A percentile compares a stretch with the other conserved stretches of the same genome.
Conservation (phyloP, 108 stramenopile genomes). For the Schizochytrium sp. region DNA sequence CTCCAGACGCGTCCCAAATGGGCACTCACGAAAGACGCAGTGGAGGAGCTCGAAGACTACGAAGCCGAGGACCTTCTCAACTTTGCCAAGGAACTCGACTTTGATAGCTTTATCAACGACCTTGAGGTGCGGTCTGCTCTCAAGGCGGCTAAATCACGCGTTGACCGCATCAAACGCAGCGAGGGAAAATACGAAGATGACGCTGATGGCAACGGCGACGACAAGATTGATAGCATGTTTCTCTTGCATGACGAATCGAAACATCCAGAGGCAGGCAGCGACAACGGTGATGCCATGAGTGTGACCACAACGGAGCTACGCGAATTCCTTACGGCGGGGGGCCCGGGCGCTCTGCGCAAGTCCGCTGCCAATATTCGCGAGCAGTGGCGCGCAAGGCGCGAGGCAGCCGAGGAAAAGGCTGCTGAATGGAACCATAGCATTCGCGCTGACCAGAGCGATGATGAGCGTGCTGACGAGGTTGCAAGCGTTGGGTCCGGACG, state of each 20-base stretch:
- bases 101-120: slow-evolving; percentile 66
- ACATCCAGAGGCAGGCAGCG: neutral
- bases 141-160: slow-evolving; percentile 25
- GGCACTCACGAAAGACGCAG: slow-evolving; percentile 60
- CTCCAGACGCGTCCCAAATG: slow-evolving; percentile 48
- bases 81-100: slow-evolving; percentile 64
- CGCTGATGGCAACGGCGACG: neutral
- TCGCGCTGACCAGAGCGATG: neutral
- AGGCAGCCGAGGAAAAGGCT: neutral
- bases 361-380: slow-evolving; percentile 27
- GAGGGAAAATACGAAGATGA: slow-evolving; percentile 24
- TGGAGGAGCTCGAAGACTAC: slow-evolving; percentile 32
- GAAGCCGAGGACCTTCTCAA: slow-evolving; percentile 64
- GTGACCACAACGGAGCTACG: slow-evolving; percentile 21
- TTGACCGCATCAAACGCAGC: neutral
- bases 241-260: neutral
- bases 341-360: neutral
- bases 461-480: neutral
- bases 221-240: neutral
- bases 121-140: slow-evolving; percentile 56
- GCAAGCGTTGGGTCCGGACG: neutral
- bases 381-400: slow-evolving; percentile 28
- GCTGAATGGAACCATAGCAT: neutral
- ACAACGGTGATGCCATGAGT: neutral
- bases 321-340: slow-evolving; percentile 20